A percentile compares a stretch with the other conserved stretches of the same genome.
Conservation (phyloP, 257 asterid genomes). For the Vinca minor region DNA sequence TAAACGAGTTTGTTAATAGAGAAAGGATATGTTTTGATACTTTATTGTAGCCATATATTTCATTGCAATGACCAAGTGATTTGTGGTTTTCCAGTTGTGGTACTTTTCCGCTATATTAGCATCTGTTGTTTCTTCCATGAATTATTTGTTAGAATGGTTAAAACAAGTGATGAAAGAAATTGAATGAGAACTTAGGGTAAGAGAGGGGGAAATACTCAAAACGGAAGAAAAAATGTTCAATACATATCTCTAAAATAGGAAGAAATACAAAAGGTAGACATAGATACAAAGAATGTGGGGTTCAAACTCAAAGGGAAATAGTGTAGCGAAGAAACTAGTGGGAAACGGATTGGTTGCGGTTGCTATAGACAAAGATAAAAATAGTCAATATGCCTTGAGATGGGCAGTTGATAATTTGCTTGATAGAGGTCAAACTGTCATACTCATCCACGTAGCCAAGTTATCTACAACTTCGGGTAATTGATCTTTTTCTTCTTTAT, state of each 20-base stretch:
- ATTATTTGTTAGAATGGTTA: not conserved
- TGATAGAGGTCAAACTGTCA: slow-evolving; percentile 49
- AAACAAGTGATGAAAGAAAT: not conserved
- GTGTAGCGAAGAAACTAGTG: slow-evolving; percentile 22
- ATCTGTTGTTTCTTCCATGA: not conserved
- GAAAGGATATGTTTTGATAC: not conserved
- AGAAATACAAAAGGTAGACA: no score
- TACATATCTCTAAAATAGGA: no score
- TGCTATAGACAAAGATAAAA: slow-evolving; percentile 73
- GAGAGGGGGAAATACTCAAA: fast-evolving
- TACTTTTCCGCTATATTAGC: not conserved
- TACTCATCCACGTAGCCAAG: slow-evolving; percentile 73
- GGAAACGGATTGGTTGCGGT: slow-evolving; percentile 66
- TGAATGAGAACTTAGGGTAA: not conserved
- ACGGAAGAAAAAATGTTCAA: no score
- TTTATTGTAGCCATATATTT: not conserved
- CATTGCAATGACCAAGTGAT: not conserved
- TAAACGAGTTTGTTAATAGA: not conserved
- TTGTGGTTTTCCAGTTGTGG: not conserved
- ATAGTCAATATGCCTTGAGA: slow-evolving; percentile 68
- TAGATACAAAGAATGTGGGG: slow-evolving; percentile 44
- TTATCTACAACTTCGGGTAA: slow-evolving; percentile 33
- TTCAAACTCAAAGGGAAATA: slow-evolving; percentile 25
- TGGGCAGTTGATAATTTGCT: slow-evolving; percentile 72
- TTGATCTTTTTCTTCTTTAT: not conserved